Base-by-base conservation (phyloP, 331 rosid genomes). In the Cucumis variabilis region DNA sequence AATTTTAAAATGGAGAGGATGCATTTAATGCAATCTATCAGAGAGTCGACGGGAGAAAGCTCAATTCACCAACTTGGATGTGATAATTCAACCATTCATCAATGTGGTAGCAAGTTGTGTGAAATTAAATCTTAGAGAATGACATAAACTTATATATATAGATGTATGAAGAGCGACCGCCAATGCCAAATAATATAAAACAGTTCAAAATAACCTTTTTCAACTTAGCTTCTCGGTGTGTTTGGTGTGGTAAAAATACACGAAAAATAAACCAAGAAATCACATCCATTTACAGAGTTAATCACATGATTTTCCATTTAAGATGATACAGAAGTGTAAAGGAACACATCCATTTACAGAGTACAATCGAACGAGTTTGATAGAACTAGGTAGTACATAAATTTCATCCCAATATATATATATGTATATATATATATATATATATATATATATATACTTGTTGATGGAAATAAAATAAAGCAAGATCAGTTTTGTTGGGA, bases 311-410 rank as follows among this genome's bases (percentile, higher is more conserved):
- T 50, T 50, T 50, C 15, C 55, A 50, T 14, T 14, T 10, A 86
- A 80, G 28, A 23, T 11, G 2, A 17, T 46, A 53, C 4, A 10
- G 23, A 33, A 37, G 6, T 89, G 92, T 37, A 23, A 37, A n/a
- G 72, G 44, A 30, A 63, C 67, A 20, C 84, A 50, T 80, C 3
- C 55, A 50, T 92, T 82, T 33, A 33, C 37, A 5, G 37, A 33
- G 37, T 33, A 33, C 37, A 33, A 1, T 33, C 37, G 37, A 33
- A 33, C 37, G 37, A 5, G 37, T 33, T 33, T 88, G 37, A 68
- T 83, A 9, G 13, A 58, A 28, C 33, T 13, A 37, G 3, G 23
- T 44, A 23, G 17, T 27, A 27, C 33, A 51, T 79, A 25, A 79
- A 51, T 53, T 79, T 14, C 62, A 79, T 15, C 67, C 7, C 13